phyloP scores from a whole-genome alignment of 768 basidiomycete genomes.

The Lyophyllum shimeji region DNA sequence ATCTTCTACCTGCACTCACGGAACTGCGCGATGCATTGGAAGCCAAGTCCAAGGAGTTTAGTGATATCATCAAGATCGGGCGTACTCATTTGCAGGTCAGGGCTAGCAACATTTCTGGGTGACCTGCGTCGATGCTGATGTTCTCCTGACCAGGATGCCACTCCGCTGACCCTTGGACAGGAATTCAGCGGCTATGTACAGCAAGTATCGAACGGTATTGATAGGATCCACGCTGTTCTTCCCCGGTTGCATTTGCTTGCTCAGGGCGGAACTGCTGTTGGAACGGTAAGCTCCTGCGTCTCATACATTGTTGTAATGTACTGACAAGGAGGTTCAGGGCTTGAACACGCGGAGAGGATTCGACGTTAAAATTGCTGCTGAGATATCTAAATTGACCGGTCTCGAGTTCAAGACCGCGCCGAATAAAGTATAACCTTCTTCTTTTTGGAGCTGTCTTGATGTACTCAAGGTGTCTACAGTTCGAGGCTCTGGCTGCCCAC shows the following conservation, averaged over 20 bases:
- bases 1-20: constrained; percentile 81
- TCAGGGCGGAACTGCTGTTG: constrained; percentile 98
- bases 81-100: constrained; percentile 91
- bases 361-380: constrained; percentile 89
- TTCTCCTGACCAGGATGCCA: constrained; percentile 72
- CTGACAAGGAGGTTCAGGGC: constrained; percentile 52
- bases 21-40: constrained; percentile 84
- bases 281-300: constrained; percentile 65
- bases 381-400: constrained; percentile 90
- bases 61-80: constrained; percentile 96
- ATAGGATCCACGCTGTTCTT: constrained; percentile 74
- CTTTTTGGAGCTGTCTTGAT: background rate
- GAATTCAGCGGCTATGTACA: constrained; percentile 99
- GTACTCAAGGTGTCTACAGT: constrained; percentile 45
- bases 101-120: background rate
- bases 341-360: constrained; percentile 97
- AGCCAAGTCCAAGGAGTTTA: constrained; percentile 80
- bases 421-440: constrained; percentile 70
- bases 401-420: constrained; percentile 94
- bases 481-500: constrained; percentile 97
- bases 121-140: background rate
- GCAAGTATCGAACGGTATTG: constrained; percentile 89
- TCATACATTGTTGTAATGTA: background rate
- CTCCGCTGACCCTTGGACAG: constrained; percentile 95
- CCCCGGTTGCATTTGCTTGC: constrained; percentile 88